Base-by-base conservation (phyloP, 345 rosid species). In the Eucalyptus polyanthemos region DNA sequence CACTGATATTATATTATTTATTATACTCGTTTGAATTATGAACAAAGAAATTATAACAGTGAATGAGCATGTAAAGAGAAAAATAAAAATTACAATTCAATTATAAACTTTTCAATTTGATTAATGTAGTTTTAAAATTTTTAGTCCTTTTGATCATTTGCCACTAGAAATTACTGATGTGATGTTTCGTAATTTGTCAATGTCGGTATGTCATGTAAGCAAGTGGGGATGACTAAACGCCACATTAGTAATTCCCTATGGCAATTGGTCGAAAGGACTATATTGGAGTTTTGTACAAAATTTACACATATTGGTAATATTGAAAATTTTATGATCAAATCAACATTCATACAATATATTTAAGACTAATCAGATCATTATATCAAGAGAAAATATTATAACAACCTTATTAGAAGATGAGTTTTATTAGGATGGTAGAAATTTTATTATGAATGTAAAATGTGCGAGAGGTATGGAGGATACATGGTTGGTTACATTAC, bases 141-240 rank as follows among this genome's bases (percentile, higher is more conserved):
- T 17, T 51, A 51, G 56, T 51, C 56, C 9, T 19, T 19, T 53
- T 53, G 56, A 8, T 53, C 9, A 53, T 53, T 53, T 19, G 9
- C 4, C 24, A 0, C 4, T 51, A 8, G 24, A 67, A 67, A n/a
- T 67, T 14, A 5, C 17, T 65, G 0, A 29, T 14, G 19, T 65
- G 9, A 7, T 15, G 40, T n/a, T n/a, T 16, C 1, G 10, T 34
- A 67, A n/a, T 17, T 67, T n/a, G 21, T n/a, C 17, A 3, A n/a
- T 8, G 10, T 3, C 3, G 1, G 1, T 3, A 5, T 31, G 4
- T 3, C 11, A 14, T 8, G 40, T 14, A 65, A 16, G 37, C 31
- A 8, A 3, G 37, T 21, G 22, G 42, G 3, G 11, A 69, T 31
- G 22, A 31, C 4, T 31, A 19, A 6, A 69, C 1, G 1, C 7